phyloP scores from a whole-genome alignment of 2,329 filamentous ascomycete species.

The Ilyonectria destructans region DNA sequence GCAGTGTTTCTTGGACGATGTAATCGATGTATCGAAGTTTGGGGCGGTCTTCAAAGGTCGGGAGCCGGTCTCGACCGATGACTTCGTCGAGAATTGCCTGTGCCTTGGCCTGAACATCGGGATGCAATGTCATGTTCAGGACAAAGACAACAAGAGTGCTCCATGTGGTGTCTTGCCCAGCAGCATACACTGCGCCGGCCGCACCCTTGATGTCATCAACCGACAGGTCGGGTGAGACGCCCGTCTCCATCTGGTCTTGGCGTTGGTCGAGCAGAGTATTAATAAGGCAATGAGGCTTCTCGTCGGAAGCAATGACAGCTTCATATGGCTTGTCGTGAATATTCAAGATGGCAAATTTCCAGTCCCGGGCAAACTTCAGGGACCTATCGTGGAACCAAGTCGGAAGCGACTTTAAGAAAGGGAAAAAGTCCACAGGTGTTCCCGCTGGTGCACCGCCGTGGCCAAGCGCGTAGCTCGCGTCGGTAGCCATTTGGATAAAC shows the following conservation, averaged over 20 bases:
- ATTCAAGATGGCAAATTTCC: slow-evolving; percentile 53
- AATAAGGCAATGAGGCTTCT: slow-evolving; percentile 51
- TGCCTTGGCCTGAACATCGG: slow-evolving; percentile 58
- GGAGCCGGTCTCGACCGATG: slow-evolving; percentile 59
- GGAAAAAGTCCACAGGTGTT: slow-evolving; percentile 66
- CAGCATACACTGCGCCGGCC: slow-evolving; percentile 29
- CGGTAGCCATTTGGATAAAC: slow-evolving; percentile 58
- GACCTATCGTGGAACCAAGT: slow-evolving; percentile 54
- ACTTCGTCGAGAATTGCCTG: slow-evolving; percentile 59
- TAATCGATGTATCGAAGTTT: slow-evolving; percentile 30
- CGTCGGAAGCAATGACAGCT: slow-evolving; percentile 52
- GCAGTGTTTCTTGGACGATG: slow-evolving; percentile 30
- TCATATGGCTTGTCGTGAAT: slow-evolving; percentile 64
- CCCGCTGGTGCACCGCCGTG: slow-evolving; percentile 51
- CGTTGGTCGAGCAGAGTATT: slow-evolving; percentile 49
- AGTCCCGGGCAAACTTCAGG: slow-evolving; percentile 50
- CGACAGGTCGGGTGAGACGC: slow-evolving; percentile 52
- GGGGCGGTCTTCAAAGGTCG: slow-evolving; percentile 57
- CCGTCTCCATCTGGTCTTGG: slow-evolving; percentile 45
- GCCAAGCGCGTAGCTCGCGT: slow-evolving; percentile 50
- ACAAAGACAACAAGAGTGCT: slow-evolving; percentile 57
- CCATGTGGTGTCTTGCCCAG: slow-evolving; percentile 36
- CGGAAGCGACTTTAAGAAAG: slow-evolving; percentile 61
- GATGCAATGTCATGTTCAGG: slow-evolving; percentile 61
- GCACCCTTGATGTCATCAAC: slow-evolving; percentile 31